Evolutionary conservation across 1,139 yeast genomes (phyloP).

Genomic region (Spathaspora sp.): DNA sequence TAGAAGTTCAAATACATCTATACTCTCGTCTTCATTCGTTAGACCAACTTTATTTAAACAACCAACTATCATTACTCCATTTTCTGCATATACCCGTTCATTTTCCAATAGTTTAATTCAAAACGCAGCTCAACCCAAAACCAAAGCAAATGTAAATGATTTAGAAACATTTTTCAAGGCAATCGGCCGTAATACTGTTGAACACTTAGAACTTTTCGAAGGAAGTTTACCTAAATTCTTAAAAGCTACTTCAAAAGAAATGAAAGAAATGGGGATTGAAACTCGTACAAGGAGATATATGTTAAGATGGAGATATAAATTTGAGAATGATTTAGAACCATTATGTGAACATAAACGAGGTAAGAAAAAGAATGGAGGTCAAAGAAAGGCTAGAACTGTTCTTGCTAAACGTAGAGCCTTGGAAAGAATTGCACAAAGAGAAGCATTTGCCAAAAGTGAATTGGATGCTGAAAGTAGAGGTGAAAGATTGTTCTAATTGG

Average conservation of each 20-base stretch:
- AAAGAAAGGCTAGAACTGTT: slow-evolving; percentile 71
- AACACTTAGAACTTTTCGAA: slow-evolving; percentile 71
- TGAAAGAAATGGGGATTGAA: slow-evolving; percentile 83
- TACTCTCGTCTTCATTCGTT: background rate
- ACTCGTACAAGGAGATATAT: slow-evolving; percentile 68
- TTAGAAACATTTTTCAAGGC: slow-evolving; percentile 66
- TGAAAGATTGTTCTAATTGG: slow-evolving; percentile 26
- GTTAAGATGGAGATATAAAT: slow-evolving; percentile 50
- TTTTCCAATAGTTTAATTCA: background rate
- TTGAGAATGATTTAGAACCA: slow-evolving; percentile 55
- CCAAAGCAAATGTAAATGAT: slow-evolving; percentile 64
- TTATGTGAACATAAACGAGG: slow-evolving; percentile 63
- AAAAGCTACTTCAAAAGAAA: slow-evolving; percentile 48
- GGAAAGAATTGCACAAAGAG: slow-evolving; percentile 46
- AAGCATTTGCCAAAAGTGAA: slow-evolving; percentile 26
- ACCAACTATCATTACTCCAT: background rate
- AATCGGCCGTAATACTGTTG: slow-evolving; percentile 75
- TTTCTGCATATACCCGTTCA: slow-evolving; percentile 1
- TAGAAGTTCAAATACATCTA: background rate
- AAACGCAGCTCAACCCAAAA: slow-evolving; percentile 20
- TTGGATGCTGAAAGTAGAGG: slow-evolving; percentile 31
- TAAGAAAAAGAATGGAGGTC: slow-evolving; percentile 86
- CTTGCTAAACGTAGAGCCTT: slow-evolving; percentile 70
- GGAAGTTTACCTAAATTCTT: slow-evolving; percentile 70
- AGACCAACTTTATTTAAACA: background rate